A percentile compares a stretch with the other conserved stretches of the same genome.
Conservation (phyloP, 768 basidiomycete genomes). For the Pulveroboletus sp. region DNA sequence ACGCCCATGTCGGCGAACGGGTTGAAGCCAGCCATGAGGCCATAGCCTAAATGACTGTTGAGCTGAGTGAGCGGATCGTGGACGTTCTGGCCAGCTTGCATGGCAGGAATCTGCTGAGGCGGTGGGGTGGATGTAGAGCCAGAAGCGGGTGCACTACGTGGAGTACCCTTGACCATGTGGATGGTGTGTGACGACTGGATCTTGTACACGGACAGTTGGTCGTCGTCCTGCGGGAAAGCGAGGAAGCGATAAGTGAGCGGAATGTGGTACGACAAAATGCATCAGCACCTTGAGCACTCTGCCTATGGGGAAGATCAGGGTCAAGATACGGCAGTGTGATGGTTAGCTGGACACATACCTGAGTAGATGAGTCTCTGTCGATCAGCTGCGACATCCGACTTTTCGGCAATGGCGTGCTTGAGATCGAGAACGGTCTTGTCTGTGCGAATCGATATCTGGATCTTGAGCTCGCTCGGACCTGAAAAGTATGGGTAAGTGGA, state of each 20-base stretch:
- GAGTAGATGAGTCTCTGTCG: slow-evolving; percentile 91
- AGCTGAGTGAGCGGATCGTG: slow-evolving; percentile 82
- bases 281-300: slow-evolving; percentile 63
- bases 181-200: slow-evolving; percentile 85
- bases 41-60: slow-evolving; percentile 74
- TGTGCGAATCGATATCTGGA: slow-evolving; percentile 75
- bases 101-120: slow-evolving; percentile 54
- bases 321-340: not conserved
- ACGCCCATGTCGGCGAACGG: slow-evolving; percentile 90
- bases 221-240: slow-evolving; percentile 60
- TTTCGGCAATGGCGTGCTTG: slow-evolving; percentile 82
- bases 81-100: slow-evolving; percentile 90
- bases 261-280: not conserved
- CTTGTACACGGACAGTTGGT: slow-evolving; percentile 79
- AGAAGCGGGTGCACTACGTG: slow-evolving; percentile 36
- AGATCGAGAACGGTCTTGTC: slow-evolving; percentile 88
- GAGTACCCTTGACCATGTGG: slow-evolving; percentile 88
- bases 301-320: slow-evolving; percentile 34
- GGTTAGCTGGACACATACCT: slow-evolving; percentile 42
- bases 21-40: slow-evolving; percentile 80
- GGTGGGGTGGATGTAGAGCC: slow-evolving; percentile 42
- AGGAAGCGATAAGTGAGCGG: slow-evolving; percentile 6
- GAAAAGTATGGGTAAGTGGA: not conserved
- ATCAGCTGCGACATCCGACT: slow-evolving; percentile 82
- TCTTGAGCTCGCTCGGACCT: slow-evolving; percentile 92